phyloP scores from a whole-genome alignment of 75 land plant genomes.

The Picea glauca region DNA sequence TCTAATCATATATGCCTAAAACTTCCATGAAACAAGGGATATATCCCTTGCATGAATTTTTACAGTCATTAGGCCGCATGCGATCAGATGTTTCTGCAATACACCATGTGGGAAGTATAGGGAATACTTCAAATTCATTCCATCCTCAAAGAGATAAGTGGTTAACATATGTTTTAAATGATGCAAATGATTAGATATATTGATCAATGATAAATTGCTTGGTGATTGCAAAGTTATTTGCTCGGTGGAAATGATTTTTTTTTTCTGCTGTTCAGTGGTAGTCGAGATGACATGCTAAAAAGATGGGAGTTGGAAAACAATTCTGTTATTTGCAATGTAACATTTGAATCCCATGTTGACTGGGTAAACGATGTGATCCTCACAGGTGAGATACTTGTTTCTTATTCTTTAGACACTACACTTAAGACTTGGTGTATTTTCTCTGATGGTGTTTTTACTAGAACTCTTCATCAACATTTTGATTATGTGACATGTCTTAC shows the following conservation, averaged over 20 bases:
- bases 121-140: too few relatives aligned
- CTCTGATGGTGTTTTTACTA: slow-evolving; percentile 66
- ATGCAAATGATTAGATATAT: slow-evolving; percentile 15
- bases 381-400: slow-evolving; percentile 65
- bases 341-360: slow-evolving; percentile 96
- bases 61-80: too few relatives aligned
- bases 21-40: too few relatives aligned
- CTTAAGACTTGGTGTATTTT: slow-evolving; percentile 78
- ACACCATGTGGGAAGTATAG: too few relatives aligned
- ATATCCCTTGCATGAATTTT: too few relatives aligned
- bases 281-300: slow-evolving; percentile 91
- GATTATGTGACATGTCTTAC: slow-evolving; percentile 93
- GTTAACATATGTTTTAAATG: too few relatives aligned
- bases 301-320: slow-evolving; percentile 75
- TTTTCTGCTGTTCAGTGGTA: slow-evolving; percentile 64
- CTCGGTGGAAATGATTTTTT: slow-evolving; percentile 33
- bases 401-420: slow-evolving; percentile 87
- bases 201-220: slow-evolving; percentile 85
- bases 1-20: too few relatives aligned
- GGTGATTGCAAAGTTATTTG: slow-evolving; percentile 35
- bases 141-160: too few relatives aligned
- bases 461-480: slow-evolving; percentile 78
- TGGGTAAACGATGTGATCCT: slow-evolving; percentile 59
- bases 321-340: slow-evolving; percentile 61
- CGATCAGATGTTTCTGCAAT: too few relatives aligned